A percentile compares a stretch with the other conserved stretches of the same genome.
phyloP scores from a whole-genome alignment of 805 yeast species.

The Jamesozyma piceae region DNA sequence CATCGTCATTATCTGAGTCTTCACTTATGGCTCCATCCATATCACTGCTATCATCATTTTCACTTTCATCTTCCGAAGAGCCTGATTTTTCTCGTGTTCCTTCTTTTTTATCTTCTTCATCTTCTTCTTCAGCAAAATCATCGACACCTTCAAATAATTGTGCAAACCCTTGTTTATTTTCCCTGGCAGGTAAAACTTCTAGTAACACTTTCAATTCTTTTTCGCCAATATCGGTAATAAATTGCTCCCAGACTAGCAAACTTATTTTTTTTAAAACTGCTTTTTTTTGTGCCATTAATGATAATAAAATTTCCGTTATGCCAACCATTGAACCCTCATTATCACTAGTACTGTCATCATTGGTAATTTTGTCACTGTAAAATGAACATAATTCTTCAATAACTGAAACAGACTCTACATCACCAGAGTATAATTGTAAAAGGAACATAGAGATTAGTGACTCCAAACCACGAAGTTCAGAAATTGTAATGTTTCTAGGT shows the following conservation, averaged over 20 bases:
- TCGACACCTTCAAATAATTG: constrained; percentile 60
- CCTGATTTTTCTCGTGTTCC: constrained; percentile 29
- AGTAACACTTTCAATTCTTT: constrained; percentile 41
- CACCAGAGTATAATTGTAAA: constrained; percentile 69
- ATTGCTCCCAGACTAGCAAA: constrained; percentile 47
- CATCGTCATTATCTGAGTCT: constrained; percentile 29
- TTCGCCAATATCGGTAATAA: constrained; percentile 37
- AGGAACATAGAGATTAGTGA: constrained; percentile 66
- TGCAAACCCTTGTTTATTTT: constrained; percentile 73
- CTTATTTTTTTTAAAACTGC: constrained; percentile 49
- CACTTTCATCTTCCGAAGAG: constrained; percentile 30
- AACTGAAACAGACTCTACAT: constrained; percentile 62
- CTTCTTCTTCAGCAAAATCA: constrained; percentile 37
- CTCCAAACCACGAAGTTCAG: constrained; percentile 46
- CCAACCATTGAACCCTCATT: constrained; percentile 37
- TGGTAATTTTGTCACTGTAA: constrained; percentile 26
- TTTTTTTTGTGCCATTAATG: constrained; percentile 49
- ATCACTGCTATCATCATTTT: constrained; percentile 23
- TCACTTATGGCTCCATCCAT: constrained; percentile 26
- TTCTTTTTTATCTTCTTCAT: constrained; percentile 28
- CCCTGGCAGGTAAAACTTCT: constrained; percentile 55
- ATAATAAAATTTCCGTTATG: constrained; percentile 50
- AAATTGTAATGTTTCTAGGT: neutral
- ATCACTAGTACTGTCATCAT: constrained; percentile 7
- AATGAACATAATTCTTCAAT: constrained; percentile 53